phyloP scores from a whole-genome alignment of 2,329 filamentous ascomycete species.

The Cytospora leucostoma region DNA sequence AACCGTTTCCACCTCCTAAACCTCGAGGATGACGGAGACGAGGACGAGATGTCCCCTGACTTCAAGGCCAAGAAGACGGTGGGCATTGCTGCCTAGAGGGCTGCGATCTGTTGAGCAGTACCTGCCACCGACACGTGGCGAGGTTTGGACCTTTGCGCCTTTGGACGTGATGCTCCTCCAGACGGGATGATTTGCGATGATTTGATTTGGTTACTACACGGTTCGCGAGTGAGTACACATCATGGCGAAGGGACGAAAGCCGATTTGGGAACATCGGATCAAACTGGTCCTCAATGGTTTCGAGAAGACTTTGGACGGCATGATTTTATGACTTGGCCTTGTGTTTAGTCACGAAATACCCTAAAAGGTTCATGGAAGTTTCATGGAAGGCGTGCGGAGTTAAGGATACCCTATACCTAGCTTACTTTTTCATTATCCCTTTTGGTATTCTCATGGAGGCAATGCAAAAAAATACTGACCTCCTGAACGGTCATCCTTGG shows the following conservation, averaged over 20 bases:
- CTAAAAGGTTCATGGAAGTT: not conserved
- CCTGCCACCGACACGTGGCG: not conserved
- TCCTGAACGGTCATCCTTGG: not conserved
- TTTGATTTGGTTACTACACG: not conserved
- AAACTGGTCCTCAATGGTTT: not conserved
- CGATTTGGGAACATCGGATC: not conserved
- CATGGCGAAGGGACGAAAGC: not conserved
- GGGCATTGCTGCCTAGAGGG: constrained; percentile 32
- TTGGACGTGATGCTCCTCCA: not conserved
- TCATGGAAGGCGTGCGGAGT: constrained; percentile 16
- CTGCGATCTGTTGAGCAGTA: not conserved
- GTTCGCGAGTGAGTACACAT: not conserved
- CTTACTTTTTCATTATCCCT: constrained; percentile 1
- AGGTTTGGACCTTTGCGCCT: not conserved
- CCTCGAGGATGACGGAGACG: constrained; percentile 48
- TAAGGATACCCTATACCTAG: constrained; percentile 14
- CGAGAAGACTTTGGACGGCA: not conserved
- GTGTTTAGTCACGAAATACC: not conserved
- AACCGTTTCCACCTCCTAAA: constrained; percentile 67
- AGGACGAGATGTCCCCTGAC: constrained; percentile 34
- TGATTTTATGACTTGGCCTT: not conserved
- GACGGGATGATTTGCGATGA: no score
- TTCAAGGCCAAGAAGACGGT: constrained; percentile 31
- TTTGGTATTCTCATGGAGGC: not conserved
- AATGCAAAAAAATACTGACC: not conserved